Percentiles rank a stretch among this genome's conserved stretches.
These are phyloP conservation scores for Cornus kousa DNA, from an alignment of 148 eudicot species.

Conservation along the genomic window DNA sequence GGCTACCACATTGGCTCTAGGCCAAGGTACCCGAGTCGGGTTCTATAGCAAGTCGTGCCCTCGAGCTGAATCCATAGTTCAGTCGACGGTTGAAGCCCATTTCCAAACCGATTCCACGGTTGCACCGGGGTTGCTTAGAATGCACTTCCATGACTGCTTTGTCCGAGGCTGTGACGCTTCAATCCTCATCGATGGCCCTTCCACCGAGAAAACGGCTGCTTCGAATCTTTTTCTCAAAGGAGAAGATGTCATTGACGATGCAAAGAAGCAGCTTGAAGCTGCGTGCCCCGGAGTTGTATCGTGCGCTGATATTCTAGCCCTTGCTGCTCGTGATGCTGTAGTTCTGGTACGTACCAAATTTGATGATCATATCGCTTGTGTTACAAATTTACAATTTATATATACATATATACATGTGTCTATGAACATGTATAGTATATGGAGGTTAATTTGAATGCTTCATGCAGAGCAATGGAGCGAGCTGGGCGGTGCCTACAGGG, in stretches of 20 bases:
- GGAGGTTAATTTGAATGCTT: not conserved
- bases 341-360: constrained; percentile 23
- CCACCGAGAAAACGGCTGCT: constrained; percentile 28
- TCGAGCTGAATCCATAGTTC: constrained; percentile 28
- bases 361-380: not conserved
- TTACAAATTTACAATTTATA: not conserved
- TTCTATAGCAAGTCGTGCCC: constrained; percentile 38
- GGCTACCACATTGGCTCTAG: constrained; percentile 16
- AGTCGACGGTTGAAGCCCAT: constrained; percentile 22
- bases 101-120: constrained; percentile 17
- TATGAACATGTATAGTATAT: not conserved
- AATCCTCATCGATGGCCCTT: constrained; percentile 35
- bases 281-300: constrained; percentile 48
- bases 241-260: constrained; percentile 38
- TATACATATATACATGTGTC: not conserved
- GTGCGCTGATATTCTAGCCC: constrained; percentile 48
- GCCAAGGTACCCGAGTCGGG: constrained; percentile 42
- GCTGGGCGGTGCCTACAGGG: constrained; percentile 40
- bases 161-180: constrained; percentile 51
- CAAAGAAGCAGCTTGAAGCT: constrained; percentile 35
- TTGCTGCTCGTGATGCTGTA: constrained; percentile 50
- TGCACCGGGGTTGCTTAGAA: constrained; percentile 38
- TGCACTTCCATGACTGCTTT: constrained; percentile 54
- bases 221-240: constrained; percentile 35
- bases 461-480: constrained; percentile 28